Base-by-base conservation (phyloP, 1,139 yeast species). In the Geotrichum siamense region DNA sequence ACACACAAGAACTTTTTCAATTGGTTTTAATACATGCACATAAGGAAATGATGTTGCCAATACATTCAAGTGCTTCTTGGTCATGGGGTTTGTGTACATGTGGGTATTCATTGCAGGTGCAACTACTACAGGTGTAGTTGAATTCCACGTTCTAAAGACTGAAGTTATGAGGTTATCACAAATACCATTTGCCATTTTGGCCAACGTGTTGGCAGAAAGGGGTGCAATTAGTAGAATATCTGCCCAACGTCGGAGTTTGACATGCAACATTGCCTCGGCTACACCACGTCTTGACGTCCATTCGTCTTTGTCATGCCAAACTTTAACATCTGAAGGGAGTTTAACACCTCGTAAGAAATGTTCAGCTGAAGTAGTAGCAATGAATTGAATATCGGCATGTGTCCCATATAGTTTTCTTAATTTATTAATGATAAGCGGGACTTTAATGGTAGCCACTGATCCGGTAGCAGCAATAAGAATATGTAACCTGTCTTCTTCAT, bases 21-120 rank as follows among this genome's bases (percentile, higher is more conserved):
- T 89, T 0, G 98, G 98, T 57, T 78, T 80, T 58, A 91, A 73
- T 15, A 91, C 79, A 50, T 86, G 89, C 48, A 89, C 78, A 72
- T 78, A 80, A 13, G 79, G 76, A 64, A 76, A 78, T 47, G 75
- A 79, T 44, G 78, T 79, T 26, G 64, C 67, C 36, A 91, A 66
- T 28, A 79, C 63, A 28, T 67, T 67, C 48, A 91, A 66, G 55
- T 91, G 98, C 55, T 81, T 82, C 54, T 85, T 81, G 0, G 98
- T 91, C 55, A 89, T 76, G 9, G 96, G 95, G 58, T 91, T 94
- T 21, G 91, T 86, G 64, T 87, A 91, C 93, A 91, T 89, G 57
- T 84, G 81, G 1, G 97, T 87, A 58, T 91, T 89, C 97, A 91
- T 89, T 1, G 97, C 96, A 2, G 98, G 98, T 0, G 97, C 98